These are phyloP conservation scores for Fusarium dimerum DNA, from an alignment of 2,329 filamentous ascomycete species.

Conservation along the genomic window DNA sequence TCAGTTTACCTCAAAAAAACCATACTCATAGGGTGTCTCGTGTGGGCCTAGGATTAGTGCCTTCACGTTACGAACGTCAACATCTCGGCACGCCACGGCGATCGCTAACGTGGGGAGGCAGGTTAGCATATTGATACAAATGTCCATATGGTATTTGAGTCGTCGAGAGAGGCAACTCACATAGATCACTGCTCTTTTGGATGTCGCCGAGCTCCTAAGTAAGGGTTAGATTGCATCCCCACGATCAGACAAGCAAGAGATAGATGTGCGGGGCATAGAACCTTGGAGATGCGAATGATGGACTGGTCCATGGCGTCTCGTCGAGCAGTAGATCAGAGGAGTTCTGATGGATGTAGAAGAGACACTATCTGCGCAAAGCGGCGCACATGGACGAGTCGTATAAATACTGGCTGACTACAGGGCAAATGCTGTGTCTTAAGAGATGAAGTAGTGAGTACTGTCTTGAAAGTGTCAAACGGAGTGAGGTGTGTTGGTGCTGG, in stretches of 20 bases:
- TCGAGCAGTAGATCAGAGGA: slow-evolving; percentile 12
- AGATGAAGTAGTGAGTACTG: slow-evolving; percentile 1
- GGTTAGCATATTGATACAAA: slow-evolving; percentile 6
- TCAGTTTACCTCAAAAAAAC: slow-evolving; percentile 82
- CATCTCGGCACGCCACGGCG: slow-evolving; percentile 82
- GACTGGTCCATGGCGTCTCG: slow-evolving; percentile 65
- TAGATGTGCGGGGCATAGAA: slow-evolving; percentile 40
- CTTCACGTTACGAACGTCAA: slow-evolving; percentile 84
- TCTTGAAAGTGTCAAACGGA: no score
- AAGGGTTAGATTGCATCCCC: slow-evolving; percentile 16
- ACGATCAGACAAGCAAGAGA: slow-evolving; percentile 16
- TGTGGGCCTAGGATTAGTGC: slow-evolving; percentile 90
- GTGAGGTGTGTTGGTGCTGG: no score
- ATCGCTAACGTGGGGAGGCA: slow-evolving; percentile 57
- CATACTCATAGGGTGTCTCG: slow-evolving; percentile 94
- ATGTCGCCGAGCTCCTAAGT: slow-evolving; percentile 80
- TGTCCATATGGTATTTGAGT: neutral
- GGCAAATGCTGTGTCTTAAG: neutral
- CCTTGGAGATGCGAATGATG: slow-evolving; percentile 84
- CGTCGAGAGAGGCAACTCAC: slow-evolving; percentile 48
- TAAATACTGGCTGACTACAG: slow-evolving; percentile 2
- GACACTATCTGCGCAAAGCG: slow-evolving; percentile 6
- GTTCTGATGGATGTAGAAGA: neutral
- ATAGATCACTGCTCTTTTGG: slow-evolving; percentile 80
- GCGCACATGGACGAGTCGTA: slow-evolving; percentile 17